Evolutionary conservation across 805 yeast genomes (phyloP).

Genomic region (Starmerella kuoi): DNA sequence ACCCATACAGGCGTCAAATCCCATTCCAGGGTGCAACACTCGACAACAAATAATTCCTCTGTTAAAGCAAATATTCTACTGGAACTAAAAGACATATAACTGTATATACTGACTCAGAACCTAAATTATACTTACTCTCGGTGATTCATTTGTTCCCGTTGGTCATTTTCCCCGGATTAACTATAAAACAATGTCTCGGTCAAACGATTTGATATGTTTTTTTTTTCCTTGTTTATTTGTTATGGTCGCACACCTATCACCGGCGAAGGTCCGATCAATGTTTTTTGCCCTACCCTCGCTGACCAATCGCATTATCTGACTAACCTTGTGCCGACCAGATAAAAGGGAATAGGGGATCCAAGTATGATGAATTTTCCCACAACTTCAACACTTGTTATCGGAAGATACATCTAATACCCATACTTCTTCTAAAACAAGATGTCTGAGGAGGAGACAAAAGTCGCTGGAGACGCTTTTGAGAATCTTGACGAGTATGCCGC

Average conservation of each 20-base stretch:
- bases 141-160: too few species aligned
- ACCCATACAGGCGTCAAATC: too few species aligned
- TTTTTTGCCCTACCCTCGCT: conserved; percentile 19
- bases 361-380: not conserved
- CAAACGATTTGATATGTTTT: too few species aligned
- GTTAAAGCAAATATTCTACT: too few species aligned
- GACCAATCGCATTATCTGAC: conserved; percentile 10
- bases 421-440: conserved; percentile 24
- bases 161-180: too few species aligned
- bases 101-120: too few species aligned
- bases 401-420: conserved; percentile 18
- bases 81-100: too few species aligned
- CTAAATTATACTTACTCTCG: too few species aligned
- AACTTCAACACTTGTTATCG: conserved; percentile 19
- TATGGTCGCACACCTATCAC: conserved; percentile 14
- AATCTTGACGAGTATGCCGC: conserved; percentile 31
- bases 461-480: conserved; percentile 30
- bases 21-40: too few species aligned
- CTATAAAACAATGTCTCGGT: too few species aligned
- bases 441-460: conserved; percentile 24
- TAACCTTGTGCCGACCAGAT: conserved; percentile 14
- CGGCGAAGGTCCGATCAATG: conserved; percentile 17
- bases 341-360: conserved; percentile 11
- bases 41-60: too few species aligned
- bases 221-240: conserved; percentile 15